Evolutionary conservation across 148 eudicot genomes (phyloP), one percentile per base, ranked within the genome.

Genomic region (Polygonum maritimum): DNA sequence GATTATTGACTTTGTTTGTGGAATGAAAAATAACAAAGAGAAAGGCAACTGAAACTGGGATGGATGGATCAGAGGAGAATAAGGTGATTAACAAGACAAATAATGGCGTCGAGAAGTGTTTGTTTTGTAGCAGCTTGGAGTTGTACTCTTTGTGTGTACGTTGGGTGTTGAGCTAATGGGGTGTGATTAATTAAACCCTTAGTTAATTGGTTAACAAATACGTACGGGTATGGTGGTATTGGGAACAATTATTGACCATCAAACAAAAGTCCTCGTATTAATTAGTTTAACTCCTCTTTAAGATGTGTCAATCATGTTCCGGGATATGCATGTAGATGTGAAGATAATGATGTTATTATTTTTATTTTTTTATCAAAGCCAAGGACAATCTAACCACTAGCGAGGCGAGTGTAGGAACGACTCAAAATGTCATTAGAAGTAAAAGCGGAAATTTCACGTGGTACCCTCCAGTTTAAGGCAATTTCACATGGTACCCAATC

Each of bases 161-260:
- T 35, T 67, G 71, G 41, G 71, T 6, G 5, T 67, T 36, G 71
- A 9, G 71, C 45, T 36, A 19, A 1, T 60, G 35, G 31, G 31
- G 31, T 26, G 31, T 26, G 31, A 26, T 26, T 1, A 26, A 31
- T 31, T 60, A 26, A 60, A 31, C 14, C 21, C 44, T 67, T 65
- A 33, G n/a, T 35, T 65, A 33, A 33, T 33, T 33, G 2, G 1
- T 63, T 12, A 26, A 62, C 7, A 33, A 18, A n/a, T 26, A 26
- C 31, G 31, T 26, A 26, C 31, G 31, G 31, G 31, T 26, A 26
- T 26, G 31, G 31, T 26, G 69, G 15, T 63, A 67, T 35, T 67
- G 71, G 71, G 45, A 67, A 67, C 71, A 26, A 67, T 67, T 67
- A 67, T 67, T 67, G 41, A 67, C 71, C 71, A 35, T 33, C 71